These are phyloP conservation scores for Sarcodon aspratus DNA, from an alignment of 768 basidiomycete genomes.

Conservation along the genomic window DNA sequence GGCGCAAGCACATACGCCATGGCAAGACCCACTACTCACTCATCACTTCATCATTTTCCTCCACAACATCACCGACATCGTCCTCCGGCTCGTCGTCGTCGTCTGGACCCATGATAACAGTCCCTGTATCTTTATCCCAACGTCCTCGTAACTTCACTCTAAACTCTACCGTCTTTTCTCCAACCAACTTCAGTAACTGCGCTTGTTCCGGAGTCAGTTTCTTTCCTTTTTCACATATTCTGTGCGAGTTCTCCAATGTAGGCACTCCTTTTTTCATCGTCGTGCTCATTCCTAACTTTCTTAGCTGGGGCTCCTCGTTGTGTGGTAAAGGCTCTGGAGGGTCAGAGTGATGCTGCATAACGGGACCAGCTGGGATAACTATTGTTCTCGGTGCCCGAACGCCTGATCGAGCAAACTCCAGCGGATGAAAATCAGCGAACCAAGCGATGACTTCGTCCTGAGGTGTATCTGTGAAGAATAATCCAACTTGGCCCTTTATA, in stretches of 20 bases:
- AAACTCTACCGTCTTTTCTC: constrained; percentile 82
- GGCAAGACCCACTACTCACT: constrained; percentile 9
- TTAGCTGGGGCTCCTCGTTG: constrained; percentile 93
- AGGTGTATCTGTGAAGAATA: constrained; percentile 84
- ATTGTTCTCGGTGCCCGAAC: constrained; percentile 70
- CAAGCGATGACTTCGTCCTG: constrained; percentile 90
- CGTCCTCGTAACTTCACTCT: constrained; percentile 56
- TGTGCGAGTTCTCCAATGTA: constrained; percentile 67
- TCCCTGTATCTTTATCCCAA: constrained; percentile 61
- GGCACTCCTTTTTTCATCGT: constrained; percentile 83
- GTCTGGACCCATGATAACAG: constrained; percentile 40
- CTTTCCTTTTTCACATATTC: constrained; percentile 77
- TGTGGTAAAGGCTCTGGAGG: constrained; percentile 89
- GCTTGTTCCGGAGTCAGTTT: constrained; percentile 77
- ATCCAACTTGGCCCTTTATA: constrained; percentile 90
- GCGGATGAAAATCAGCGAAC: constrained; percentile 84
- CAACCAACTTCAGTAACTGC: constrained; percentile 85
- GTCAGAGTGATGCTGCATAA: constrained; percentile 70
- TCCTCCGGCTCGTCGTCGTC: constrained; percentile 23
- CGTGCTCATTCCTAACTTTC: constrained; percentile 83
- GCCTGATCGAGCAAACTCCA: constrained; percentile 87
- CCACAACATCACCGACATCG: constrained; percentile 23
- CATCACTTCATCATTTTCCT: constrained; percentile 21
- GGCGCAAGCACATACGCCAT: background rate
- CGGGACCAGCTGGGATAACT: constrained; percentile 70